Conservation (phyloP, 2,329 filamentous ascomycete genomes). For the Epichloe sp. region DNA sequence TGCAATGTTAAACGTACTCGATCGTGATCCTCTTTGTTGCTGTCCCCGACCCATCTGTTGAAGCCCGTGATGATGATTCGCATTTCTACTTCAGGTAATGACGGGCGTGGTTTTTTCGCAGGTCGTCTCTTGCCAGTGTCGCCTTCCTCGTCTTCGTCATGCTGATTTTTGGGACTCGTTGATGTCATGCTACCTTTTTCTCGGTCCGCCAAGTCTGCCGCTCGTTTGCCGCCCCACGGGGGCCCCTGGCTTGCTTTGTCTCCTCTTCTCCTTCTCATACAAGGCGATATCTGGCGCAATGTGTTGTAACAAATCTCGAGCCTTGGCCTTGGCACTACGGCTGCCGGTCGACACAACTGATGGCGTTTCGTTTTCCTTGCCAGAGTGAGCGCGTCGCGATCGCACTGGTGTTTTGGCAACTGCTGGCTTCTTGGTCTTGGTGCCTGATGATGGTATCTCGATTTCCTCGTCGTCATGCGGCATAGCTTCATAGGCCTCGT, state of each 20-base stretch:
- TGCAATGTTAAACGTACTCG: constrained; percentile 42
- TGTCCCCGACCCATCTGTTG: constrained; percentile 63
- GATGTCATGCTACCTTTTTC: constrained; percentile 28
- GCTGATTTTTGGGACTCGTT: constrained; percentile 29
- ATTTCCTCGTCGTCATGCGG: constrained; percentile 26
- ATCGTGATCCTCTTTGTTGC: constrained; percentile 64
- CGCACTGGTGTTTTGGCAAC: constrained; percentile 26
- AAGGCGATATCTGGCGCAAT: constrained; percentile 74
- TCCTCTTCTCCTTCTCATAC: constrained; percentile 89
- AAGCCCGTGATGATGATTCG: constrained; percentile 76
- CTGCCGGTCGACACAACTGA: constrained; percentile 53
- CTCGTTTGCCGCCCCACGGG: constrained; percentile 51
- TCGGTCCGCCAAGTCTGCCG: constrained; percentile 44
- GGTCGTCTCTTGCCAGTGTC: constrained; percentile 36
- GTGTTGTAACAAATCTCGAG: constrained; percentile 61
- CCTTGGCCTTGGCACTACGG: constrained; percentile 79
- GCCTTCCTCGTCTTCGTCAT: constrained; percentile 33
- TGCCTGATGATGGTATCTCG: constrained; percentile 18
- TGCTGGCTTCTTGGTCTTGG: constrained; percentile 9
- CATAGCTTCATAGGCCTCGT: constrained; percentile 30
- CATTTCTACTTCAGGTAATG: constrained; percentile 50
- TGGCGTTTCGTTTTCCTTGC: constrained; percentile 78
- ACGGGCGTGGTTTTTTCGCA: constrained; percentile 48
- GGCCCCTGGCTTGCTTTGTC: constrained; percentile 36
- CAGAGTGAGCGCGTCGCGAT: constrained; percentile 34